Evolutionary conservation across 106 monocot species (phyloP), one percentile per base, ranked within the genome.

Genomic region (Gastrodia elata): DNA sequence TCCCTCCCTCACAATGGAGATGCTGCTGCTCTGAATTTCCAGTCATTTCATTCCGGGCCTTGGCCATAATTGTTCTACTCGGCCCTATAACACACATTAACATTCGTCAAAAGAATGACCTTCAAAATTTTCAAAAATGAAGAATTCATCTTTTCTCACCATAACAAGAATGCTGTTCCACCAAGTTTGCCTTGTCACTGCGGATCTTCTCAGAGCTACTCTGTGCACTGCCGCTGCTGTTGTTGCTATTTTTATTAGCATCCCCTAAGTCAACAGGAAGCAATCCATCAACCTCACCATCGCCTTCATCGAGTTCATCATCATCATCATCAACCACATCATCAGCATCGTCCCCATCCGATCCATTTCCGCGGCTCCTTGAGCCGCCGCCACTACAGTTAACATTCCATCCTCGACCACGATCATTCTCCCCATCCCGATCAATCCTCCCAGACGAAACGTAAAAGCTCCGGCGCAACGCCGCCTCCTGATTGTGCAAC

Each of bases 221-320:
- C 82, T 84, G 87, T 24, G 75, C 80, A 70, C 90, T 87, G 5
- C 84, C 75, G 77, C 86, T 84, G 72, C 84, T 85, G 38, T 83
- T 87, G 58, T 83, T 79, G 41, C 18, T 35, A 52, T 79, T 75
- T 75, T 82, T 89, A 61, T 32, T 61, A 20, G 55, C 38, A 67
- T 64, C 76, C 8, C 33, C 73, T 28, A 78, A 73, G 2, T 76
- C 82, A 22, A 64, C 64, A n/a, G 78, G 74, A 6, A 78, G 83
- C 65, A 81, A 70, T 3, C 83, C 85, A 13, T 85, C 85, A 26
- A 74, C 81, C 38, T 83, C 83, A 2, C 83, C 85, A 39, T 85
- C 85, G 16, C 78, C 83, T 30, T 82, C 82, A 18, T 80, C 83
- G 14, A 75, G 71, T 33, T 77, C 87, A 1, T 84, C 89, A 6